Evolutionary conservation across 768 basidiomycete species (phyloP), one percentile per base, ranked within the genome.

Genomic region (Auricularia cornea): DNA sequence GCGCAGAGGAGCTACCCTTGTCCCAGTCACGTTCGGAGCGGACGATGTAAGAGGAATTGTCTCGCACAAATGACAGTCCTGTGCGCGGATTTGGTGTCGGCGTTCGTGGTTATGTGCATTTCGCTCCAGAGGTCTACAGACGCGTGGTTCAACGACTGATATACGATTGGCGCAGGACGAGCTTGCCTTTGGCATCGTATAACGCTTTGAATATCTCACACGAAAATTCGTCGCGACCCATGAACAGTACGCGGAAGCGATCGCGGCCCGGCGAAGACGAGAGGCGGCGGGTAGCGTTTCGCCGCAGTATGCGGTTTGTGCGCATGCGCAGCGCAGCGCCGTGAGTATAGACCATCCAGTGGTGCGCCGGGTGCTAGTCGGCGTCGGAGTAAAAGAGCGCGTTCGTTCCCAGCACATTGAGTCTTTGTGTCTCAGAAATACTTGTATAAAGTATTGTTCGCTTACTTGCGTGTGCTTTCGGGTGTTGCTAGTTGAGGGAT

Each of bases 211-310:
- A 80, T 2, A 92, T 85, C 6, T 77, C 74, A 70, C 88, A 89
- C 2, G 94, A 96, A 73, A 96, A 96, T 68, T 86, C 83, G 72
- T 95, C 94, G 20, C 92, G 88, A 60, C 94, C 94, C 71, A 92
- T 83, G 73, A 92, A 96, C 5, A 97, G 80, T 48, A 97, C 82
- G n/a, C 85, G 82, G 71, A 92, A 88, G 3, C 77, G 35, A 14
- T 38, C 35, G 35, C 35, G 35, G n/a, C n/a, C n/a, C n/a, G n/a
- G n/a, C n/a, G n/a, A n/a, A n/a, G n/a, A n/a, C n/a, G n/a, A n/a
- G n/a, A n/a, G n/a, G n/a, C n/a, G n/a, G n/a, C n/a, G n/a, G n/a
- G n/a, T n/a, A n/a, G n/a, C n/a, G n/a, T n/a, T n/a, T n/a, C n/a
- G n/a, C n/a, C n/a, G n/a, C n/a, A n/a, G n/a, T n/a, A n/a, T n/a